A percentile compares a stretch with the other conserved stretches of the same genome.
phyloP scores from a whole-genome alignment of 768 basidiomycete genomes.

The Mycena crocata region DNA sequence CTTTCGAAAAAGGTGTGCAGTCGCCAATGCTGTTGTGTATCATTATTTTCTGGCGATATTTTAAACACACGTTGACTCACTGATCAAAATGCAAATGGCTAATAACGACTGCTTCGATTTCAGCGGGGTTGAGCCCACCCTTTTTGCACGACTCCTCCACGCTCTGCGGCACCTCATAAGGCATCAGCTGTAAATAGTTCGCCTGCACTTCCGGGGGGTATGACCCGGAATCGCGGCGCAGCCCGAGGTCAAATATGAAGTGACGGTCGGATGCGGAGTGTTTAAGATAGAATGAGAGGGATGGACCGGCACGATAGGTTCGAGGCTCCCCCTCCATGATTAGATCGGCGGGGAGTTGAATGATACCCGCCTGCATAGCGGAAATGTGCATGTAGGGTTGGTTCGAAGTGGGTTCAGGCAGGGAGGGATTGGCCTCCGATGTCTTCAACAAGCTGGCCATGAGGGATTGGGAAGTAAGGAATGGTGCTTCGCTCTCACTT shows the following conservation, averaged over 20 bases:
- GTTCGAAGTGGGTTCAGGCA: conserved; percentile 53
- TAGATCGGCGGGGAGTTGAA: conserved; percentile 51
- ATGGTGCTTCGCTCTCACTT: too few species aligned
- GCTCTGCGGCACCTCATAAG: conserved; percentile 46
- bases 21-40: conserved; percentile 53
- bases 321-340: conserved; percentile 48
- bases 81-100: conserved; percentile 70
- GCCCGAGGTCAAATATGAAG: conserved; percentile 68
- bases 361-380: conserved; percentile 63
- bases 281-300: conserved; percentile 62
- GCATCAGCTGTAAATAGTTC: conserved; percentile 25
- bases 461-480: too few species aligned
- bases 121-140: conserved; percentile 58
- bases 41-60: too few species aligned
- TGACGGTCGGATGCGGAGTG: conserved; percentile 55
- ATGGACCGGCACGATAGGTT: conserved; percentile 49
- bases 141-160: conserved; percentile 61
- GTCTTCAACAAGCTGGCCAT: too few species aligned
- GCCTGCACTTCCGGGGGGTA: conserved; percentile 48
- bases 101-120: conserved; percentile 58
- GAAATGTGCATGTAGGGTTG: conserved; percentile 68
- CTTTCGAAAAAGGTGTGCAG: conserved; percentile 55
- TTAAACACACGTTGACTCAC: background rate
- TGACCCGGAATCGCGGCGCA: conserved; percentile 58
- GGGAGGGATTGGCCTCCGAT: conserved; percentile 18